Conservation (phyloP, 345 rosid genomes). For the Eucalyptus melliodora region DNA sequence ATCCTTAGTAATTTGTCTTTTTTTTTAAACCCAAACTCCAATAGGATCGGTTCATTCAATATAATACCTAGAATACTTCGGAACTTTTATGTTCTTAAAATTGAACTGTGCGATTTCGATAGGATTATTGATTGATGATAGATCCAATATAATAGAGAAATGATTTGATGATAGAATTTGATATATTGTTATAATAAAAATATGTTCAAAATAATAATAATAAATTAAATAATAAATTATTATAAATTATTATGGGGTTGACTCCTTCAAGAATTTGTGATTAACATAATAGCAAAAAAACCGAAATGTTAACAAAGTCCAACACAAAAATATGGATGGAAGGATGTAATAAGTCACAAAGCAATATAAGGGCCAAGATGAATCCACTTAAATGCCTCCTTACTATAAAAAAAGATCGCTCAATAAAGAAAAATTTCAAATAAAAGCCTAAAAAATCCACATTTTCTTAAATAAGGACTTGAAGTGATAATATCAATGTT, state of each 20-base stretch:
- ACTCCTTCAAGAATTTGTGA: no score
- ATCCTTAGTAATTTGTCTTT: not conserved
- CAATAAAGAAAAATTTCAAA: not conserved
- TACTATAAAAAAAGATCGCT: not conserved
- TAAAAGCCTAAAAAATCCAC: no score
- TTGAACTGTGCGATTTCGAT: not conserved
- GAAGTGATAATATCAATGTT: no score
- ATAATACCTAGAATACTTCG: not conserved
- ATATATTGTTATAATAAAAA: no score
- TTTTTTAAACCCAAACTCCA: not conserved
- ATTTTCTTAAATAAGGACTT: no score
- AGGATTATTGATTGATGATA: not conserved
- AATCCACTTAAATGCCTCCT: not conserved
- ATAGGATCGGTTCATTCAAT: not conserved
- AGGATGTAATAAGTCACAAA: not conserved
- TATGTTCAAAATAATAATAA: no score
- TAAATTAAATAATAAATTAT: no score
- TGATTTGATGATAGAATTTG: no score
- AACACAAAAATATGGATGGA: not conserved
- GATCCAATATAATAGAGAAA: no score
- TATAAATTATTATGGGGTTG: no score
- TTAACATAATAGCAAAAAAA: no score
- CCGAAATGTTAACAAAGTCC: no score
- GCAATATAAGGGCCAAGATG: not conserved
- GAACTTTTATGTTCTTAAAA: not conserved